phyloP scores from a whole-genome alignment of 148 eudicot species.

The Simmondsia chinensis region DNA sequence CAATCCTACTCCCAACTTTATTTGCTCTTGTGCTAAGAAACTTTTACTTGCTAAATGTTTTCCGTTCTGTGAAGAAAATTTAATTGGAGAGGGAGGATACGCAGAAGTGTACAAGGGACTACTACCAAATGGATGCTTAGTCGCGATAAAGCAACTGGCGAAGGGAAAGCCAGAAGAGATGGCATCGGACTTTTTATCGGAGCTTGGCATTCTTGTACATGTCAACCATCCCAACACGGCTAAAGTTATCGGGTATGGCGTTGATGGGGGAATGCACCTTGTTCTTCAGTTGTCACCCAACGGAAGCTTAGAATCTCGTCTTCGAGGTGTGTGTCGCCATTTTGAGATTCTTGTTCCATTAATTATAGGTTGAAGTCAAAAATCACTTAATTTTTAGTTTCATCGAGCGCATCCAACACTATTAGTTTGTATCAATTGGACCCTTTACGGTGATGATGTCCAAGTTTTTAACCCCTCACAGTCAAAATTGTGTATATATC shows the following conservation, averaged over 20 bases:
- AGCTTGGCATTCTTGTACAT: constrained; percentile 67
- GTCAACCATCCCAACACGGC: constrained; percentile 63
- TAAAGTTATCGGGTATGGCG: constrained; percentile 61
- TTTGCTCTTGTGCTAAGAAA: too few relatives aligned
- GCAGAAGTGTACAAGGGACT: constrained; percentile 63
- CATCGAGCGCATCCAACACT: background rate
- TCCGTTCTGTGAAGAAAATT: constrained; percentile 27
- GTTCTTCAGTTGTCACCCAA: constrained; percentile 66
- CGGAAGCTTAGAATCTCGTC: constrained; percentile 53
- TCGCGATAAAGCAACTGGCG: constrained; percentile 47
- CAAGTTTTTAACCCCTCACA: too few relatives aligned
- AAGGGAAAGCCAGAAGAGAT: constrained; percentile 51
- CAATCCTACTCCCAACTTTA: too few relatives aligned
- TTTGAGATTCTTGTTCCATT: background rate
- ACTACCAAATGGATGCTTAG: constrained; percentile 34
- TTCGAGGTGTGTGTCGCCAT: constrained; percentile 30
- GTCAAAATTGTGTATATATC: too few relatives aligned
- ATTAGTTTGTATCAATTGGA: too few relatives aligned
- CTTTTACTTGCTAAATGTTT: too few relatives aligned
- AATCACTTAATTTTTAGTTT: too few relatives aligned
- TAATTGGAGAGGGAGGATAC: constrained; percentile 73
- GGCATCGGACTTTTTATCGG: constrained; percentile 64
- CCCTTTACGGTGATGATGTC: too few relatives aligned
- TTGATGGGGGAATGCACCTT: constrained; percentile 73
- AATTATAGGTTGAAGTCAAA: too few relatives aligned